Evolutionary conservation across 495 filamentous ascomycete genomes (phyloP).

Genomic region (Terfezia claveryi): DNA sequence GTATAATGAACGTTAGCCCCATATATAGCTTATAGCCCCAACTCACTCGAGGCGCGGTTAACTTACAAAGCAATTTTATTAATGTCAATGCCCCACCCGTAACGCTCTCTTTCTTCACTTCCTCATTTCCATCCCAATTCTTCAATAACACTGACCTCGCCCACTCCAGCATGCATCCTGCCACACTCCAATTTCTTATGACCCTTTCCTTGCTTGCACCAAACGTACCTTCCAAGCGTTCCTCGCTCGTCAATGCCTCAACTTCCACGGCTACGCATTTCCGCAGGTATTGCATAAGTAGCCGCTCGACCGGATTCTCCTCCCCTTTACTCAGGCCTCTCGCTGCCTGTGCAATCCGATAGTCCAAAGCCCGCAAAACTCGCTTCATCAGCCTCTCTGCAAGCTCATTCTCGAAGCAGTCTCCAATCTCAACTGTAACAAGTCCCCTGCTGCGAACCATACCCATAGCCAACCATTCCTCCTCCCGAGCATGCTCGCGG

Average conservation of each 20-base stretch:
- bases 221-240: conserved; percentile 4
- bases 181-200: conserved; percentile 11
- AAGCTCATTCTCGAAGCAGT: conserved; percentile 35
- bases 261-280: conserved; percentile 7
- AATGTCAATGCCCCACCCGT: conserved; percentile 31
- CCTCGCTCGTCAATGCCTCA: conserved; percentile 1
- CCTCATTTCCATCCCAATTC: conserved; percentile 14
- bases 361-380: conserved; percentile 31
- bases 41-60: no score
- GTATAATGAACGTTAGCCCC: no score
- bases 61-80: conserved; percentile 50
- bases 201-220: conserved; percentile 1
- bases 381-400: conserved; percentile 33
- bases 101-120: conserved; percentile 14
- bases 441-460: conserved; percentile 32
- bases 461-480: conserved; percentile 30
- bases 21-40: no score
- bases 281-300: conserved; percentile 8
- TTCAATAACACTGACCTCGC: conserved; percentile 11
- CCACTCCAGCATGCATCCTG: conserved; percentile 17
- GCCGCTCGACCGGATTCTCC: conserved; percentile 1
- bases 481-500: conserved; percentile 16
- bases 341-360: conserved; percentile 1
- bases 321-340: neutral
- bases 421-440: conserved; percentile 28